phyloP scores from a whole-genome alignment of 257 asterid genomes.

The Plantago major region DNA sequence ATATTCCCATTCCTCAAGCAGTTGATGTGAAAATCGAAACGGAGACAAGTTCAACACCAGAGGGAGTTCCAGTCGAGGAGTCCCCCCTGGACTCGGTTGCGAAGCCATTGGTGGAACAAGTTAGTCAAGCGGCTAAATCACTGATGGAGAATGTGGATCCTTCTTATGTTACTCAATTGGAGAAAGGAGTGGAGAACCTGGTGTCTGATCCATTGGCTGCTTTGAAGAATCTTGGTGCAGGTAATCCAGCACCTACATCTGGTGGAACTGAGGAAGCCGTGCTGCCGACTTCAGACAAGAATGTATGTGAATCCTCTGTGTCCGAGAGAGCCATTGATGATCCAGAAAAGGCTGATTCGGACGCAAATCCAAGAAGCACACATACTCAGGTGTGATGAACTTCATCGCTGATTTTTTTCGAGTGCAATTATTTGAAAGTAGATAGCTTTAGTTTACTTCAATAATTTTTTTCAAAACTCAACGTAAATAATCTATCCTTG shows the following conservation, averaged over 20 bases:
- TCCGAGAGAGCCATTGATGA: background rate
- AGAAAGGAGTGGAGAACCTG: constrained; percentile 14
- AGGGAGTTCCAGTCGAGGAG: background rate
- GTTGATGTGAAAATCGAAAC: constrained; percentile 16
- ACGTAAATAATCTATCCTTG: background rate
- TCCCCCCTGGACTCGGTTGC: constrained; percentile 15
- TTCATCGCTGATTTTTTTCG: background rate
- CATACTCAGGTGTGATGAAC: background rate
- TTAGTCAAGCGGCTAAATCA: constrained; percentile 12
- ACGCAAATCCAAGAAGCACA: background rate
- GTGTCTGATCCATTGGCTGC: constrained; percentile 21
- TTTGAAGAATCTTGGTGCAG: constrained; percentile 1
- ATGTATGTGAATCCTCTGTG: constrained; percentile 14
- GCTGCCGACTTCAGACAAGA: constrained; percentile 25
- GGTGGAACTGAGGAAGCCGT: constrained; percentile 14
- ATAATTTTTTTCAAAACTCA: too few relatives aligned
- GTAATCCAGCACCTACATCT: background rate
- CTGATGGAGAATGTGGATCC: constrained; percentile 13
- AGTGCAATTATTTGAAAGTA: background rate
- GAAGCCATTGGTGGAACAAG: constrained; percentile 13
- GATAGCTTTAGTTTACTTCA: too few relatives aligned
- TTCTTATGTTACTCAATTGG: constrained; percentile 13
- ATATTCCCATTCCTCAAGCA: background rate
- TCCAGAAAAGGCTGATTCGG: constrained; percentile 1
- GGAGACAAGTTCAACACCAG: background rate